phyloP scores from a whole-genome alignment of 768 basidiomycete species.

The Kwoniella shandongensis region DNA sequence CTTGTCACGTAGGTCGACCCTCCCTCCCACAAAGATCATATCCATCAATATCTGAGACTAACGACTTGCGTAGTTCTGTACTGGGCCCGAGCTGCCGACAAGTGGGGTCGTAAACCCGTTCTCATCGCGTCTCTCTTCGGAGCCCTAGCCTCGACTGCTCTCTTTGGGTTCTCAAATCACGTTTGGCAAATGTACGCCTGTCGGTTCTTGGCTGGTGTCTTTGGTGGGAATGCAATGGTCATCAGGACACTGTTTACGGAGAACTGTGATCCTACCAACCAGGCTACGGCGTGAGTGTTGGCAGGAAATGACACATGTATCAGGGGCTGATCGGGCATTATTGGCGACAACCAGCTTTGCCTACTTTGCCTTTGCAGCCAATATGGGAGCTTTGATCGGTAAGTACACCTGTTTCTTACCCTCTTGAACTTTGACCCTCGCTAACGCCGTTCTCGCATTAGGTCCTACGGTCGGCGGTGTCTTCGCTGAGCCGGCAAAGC shows the following conservation, averaged over 20 bases:
- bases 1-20: conserved; percentile 16
- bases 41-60: neutral
- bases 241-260: conserved; percentile 26
- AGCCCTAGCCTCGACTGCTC: conserved; percentile 15
- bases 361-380: conserved; percentile 31
- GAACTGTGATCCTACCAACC: conserved; percentile 24
- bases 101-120: conserved; percentile 27
- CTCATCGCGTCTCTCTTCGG: conserved; percentile 27
- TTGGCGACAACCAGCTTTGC: conserved; percentile 27
- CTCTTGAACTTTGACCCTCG: too few relatives aligned
- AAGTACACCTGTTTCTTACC: neutral
- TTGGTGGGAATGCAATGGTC: conserved; percentile 31
- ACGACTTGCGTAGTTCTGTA: conserved; percentile 11
- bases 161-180: conserved; percentile 24
- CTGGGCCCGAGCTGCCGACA: conserved; percentile 26
- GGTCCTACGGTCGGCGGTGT: conserved; percentile 29
- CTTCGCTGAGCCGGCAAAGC: conserved; percentile 24
- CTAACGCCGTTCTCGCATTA: neutral
- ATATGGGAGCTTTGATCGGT: conserved; percentile 25
- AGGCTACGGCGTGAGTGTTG: conserved; percentile 25
- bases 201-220: conserved; percentile 25
- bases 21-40: neutral
- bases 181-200: conserved; percentile 31
- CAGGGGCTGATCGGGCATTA: too few relatives aligned
- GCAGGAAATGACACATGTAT: too few relatives aligned